Conservation (phyloP, 768 basidiomycete species). For the Polyporus arcularius region DNA sequence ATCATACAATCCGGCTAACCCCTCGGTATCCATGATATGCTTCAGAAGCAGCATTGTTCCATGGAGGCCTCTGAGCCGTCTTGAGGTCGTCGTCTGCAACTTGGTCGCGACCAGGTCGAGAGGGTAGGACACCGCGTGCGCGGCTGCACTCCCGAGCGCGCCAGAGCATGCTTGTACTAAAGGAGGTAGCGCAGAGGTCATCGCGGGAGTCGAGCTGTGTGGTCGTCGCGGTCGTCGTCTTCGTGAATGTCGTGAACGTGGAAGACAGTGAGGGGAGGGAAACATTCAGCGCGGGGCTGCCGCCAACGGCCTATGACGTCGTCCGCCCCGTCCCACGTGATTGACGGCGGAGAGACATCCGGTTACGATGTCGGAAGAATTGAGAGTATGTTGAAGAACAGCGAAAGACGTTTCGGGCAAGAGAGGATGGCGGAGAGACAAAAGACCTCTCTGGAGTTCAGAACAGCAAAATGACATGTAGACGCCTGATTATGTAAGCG, state of each 20-base stretch:
- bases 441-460: too few relatives aligned
- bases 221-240: not conserved
- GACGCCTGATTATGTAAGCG: too few relatives aligned
- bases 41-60: conserved; percentile 35
- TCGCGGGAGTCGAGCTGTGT: conserved; percentile 20
- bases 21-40: conserved; percentile 40
- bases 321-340: not conserved
- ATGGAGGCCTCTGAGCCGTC: conserved; percentile 31
- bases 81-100: conserved; percentile 33
- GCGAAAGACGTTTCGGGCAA: too few relatives aligned
- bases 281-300: too few relatives aligned
- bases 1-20: conserved; percentile 49
- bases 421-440: too few relatives aligned
- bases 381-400: too few relatives aligned
- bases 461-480: too few relatives aligned
- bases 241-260: not conserved
- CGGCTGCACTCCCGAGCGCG: conserved; percentile 54
- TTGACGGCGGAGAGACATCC: not conserved
- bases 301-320: not conserved
- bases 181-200: conserved; percentile 63
- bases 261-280: not conserved
- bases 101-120: conserved; percentile 59
- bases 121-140: conserved; percentile 56
- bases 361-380: too few relatives aligned
- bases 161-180: conserved; percentile 61